Conservation (phyloP, 257 asterid species). For the Avicennia marina region DNA sequence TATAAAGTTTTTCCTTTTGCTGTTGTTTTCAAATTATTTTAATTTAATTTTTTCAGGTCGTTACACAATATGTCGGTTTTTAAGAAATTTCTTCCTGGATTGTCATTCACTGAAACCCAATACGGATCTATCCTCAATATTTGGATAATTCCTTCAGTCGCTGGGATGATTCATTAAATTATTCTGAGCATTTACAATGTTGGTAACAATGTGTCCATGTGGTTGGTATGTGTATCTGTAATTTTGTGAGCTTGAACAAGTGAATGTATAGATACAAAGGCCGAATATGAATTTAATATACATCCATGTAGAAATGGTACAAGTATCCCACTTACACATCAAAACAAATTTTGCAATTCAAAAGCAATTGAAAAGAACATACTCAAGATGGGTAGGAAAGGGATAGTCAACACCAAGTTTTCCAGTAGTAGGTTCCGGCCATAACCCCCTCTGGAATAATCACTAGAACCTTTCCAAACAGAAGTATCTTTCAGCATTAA, state of each 20-base stretch:
- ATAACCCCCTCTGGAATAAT: slow-evolving; percentile 23
- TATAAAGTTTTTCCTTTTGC: too few relatives aligned
- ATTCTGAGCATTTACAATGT: slow-evolving; percentile 94
- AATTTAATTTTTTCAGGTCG: too few relatives aligned
- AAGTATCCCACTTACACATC: slow-evolving; percentile 8
- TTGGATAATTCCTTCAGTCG: too few relatives aligned
- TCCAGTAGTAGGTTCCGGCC: slow-evolving; percentile 59
- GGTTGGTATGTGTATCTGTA: slow-evolving; percentile 89
- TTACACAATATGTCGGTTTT: too few relatives aligned
- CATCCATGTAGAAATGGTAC: slow-evolving; percentile 8
- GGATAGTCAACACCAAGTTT: slow-evolving; percentile 90
- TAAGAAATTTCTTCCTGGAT: too few relatives aligned
- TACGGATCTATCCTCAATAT: too few relatives aligned
- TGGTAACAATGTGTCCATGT: slow-evolving; percentile 84
- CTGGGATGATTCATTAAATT: too few relatives aligned
- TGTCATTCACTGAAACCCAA: too few relatives aligned
- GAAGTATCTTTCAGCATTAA: slow-evolving; percentile 27
- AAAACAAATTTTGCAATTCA: slow-evolving; percentile 5
- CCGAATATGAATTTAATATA: neutral
- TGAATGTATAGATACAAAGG: slow-evolving; percentile 2
- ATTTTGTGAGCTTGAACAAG: slow-evolving; percentile 15
- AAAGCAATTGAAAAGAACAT: slow-evolving; percentile 25
- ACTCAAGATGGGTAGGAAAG: slow-evolving; percentile 93
- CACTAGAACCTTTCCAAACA: slow-evolving; percentile 21
- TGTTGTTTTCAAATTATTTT: too few relatives aligned